A percentile compares a stretch with the other conserved stretches of the same genome.
Evolutionary conservation across 805 yeast species (phyloP).

Genomic region (Candida suzukii): DNA sequence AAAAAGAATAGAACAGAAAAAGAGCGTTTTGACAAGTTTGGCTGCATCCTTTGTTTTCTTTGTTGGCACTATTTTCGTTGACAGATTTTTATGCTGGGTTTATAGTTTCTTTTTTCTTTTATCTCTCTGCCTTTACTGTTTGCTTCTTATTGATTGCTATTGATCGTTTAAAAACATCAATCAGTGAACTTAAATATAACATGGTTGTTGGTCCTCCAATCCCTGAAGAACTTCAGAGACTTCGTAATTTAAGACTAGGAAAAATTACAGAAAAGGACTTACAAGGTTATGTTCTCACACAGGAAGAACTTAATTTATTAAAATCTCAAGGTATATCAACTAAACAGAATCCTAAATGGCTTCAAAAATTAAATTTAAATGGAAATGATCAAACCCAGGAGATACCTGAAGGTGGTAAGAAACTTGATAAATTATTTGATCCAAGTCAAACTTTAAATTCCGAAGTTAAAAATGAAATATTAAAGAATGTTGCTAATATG

Average conservation of each 20-base stretch:
- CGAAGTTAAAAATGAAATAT: slow-evolving; percentile 19
- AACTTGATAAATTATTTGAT: slow-evolving; percentile 14
- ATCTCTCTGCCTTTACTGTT: too few species aligned
- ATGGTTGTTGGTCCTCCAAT: slow-evolving; percentile 17
- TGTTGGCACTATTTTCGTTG: neutral
- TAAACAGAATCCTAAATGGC: neutral
- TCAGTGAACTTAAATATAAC: neutral
- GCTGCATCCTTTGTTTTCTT: neutral
- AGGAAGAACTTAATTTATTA: neutral
- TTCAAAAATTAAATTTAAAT: neutral
- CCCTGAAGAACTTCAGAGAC: slow-evolving; percentile 14
- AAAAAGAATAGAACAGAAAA: too few species aligned
- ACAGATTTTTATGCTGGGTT: neutral
- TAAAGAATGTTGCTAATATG: slow-evolving; percentile 9
- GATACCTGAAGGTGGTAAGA: neutral
- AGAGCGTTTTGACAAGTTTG: too few species aligned
- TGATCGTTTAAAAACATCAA: too few species aligned
- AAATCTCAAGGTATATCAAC: neutral
- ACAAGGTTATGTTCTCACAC: slow-evolving; percentile 1
- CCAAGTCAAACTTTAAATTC: slow-evolving; percentile 16
- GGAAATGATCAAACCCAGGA: neutral
- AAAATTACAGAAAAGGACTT: slow-evolving; percentile 1
- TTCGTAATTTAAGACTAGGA: slow-evolving; percentile 10
- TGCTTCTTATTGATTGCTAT: too few species aligned
- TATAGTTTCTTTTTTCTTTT: too few species aligned